Evolutionary conservation across 1,139 yeast species (phyloP).

Genomic region (Debaryomycetaceae sp.): DNA sequence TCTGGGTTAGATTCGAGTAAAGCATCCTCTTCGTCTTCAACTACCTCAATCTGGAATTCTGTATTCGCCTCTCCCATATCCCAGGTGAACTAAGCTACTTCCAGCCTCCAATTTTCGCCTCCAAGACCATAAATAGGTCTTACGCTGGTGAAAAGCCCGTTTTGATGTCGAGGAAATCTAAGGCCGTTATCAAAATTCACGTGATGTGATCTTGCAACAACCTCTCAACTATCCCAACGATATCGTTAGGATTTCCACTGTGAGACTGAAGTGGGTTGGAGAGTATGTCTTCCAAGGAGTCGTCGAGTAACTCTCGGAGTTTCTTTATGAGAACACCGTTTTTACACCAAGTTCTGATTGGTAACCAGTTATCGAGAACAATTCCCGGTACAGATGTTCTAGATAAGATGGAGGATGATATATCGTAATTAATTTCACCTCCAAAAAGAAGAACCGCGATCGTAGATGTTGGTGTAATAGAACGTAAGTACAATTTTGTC

Average conservation of each 20-base stretch:
- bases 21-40: background rate
- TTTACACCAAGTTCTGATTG: constrained; percentile 88
- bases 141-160: no score
- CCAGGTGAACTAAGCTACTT: no score
- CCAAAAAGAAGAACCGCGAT: constrained; percentile 76
- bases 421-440: constrained; percentile 69
- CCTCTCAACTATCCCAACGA: constrained; percentile 14
- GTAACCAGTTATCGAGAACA: constrained; percentile 74
- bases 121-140: no score
- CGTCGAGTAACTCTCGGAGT: constrained; percentile 62
- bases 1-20: background rate
- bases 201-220: constrained; percentile 6
- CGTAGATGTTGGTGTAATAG: constrained; percentile 74
- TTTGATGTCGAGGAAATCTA: background rate
- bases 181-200: background rate
- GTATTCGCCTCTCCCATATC: no score
- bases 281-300: constrained; percentile 56
- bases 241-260: constrained; percentile 10
- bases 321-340: constrained; percentile 82
- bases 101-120: no score
- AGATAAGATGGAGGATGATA: constrained; percentile 34
- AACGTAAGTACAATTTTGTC: constrained; percentile 65
- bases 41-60: background rate
- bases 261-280: constrained; percentile 20
- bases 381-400: constrained; percentile 57